phyloP scores from a whole-genome alignment of 306 rosid genomes.

The Fragaria nilgerrensis region DNA sequence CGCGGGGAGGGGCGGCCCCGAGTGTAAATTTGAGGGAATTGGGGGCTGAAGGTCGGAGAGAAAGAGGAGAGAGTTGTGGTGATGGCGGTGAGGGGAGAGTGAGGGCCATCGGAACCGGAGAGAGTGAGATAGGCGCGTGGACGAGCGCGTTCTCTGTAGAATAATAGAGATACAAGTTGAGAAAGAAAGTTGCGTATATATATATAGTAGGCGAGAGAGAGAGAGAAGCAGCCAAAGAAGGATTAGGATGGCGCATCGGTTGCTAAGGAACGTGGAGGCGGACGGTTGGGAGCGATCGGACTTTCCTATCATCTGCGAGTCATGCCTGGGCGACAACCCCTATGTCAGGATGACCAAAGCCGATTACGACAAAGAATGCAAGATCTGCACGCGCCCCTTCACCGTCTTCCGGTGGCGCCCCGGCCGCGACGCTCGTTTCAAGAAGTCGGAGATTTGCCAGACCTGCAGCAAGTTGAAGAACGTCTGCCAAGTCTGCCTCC shows the following conservation, averaged over 20 bases:
- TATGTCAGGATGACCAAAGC: conserved; percentile 47
- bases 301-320: conserved; percentile 7
- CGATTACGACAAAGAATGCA: conserved; percentile 87
- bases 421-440: conserved; percentile 82
- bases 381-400: conserved; percentile 90
- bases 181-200: no score
- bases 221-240: no score
- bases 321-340: conserved; percentile 1
- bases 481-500: conserved; percentile 89
- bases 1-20: conserved; percentile 19
- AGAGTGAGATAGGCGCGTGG: neutral
- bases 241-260: neutral
- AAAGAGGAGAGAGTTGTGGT: conserved; percentile 4
- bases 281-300: conserved; percentile 5
- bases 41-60: conserved; percentile 17
- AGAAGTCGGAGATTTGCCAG: conserved; percentile 89
- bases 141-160: no score
- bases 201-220: no score
- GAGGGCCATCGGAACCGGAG: conserved; percentile 1
- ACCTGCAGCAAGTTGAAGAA: conserved; percentile 88
- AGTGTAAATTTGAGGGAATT: conserved; percentile 12
- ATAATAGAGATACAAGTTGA: no score
- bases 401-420: conserved; percentile 98
- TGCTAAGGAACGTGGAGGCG: neutral
- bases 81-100: conserved; percentile 12